Conservation (phyloP, 192 early-diverging fungal species). For the Jimgerdemannia lactiflua region DNA sequence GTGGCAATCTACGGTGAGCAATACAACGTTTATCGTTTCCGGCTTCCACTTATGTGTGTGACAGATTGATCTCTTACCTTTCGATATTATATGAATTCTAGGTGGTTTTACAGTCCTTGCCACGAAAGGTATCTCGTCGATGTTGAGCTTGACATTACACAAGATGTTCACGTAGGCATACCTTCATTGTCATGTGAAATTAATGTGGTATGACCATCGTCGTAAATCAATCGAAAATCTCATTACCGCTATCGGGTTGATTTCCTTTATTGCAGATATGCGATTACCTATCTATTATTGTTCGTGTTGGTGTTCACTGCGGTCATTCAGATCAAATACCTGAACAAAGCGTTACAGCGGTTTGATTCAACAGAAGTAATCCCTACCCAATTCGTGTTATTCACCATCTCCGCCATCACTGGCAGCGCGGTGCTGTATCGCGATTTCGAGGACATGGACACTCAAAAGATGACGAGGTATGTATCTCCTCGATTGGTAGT, state of each 20-base stretch:
- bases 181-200: background rate
- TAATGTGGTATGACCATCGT: background rate
- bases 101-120: conserved; percentile 72
- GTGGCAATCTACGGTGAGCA: conserved; percentile 66
- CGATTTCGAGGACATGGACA: conserved; percentile 56
- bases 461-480: conserved; percentile 34
- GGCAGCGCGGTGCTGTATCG: conserved; percentile 66
- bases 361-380: conserved; percentile 73
- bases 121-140: conserved; percentile 66
- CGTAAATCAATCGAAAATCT: background rate
- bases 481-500: conserved; percentile 12
- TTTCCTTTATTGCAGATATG: conserved; percentile 30
- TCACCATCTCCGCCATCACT: conserved; percentile 67
- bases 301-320: conserved; percentile 58
- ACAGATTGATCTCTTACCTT: no score
- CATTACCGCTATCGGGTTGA: background rate
- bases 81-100: conserved; percentile 7
- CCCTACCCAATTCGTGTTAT: conserved; percentile 76
- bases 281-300: conserved; percentile 61
- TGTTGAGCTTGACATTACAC: conserved; percentile 60
- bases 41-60: no score
- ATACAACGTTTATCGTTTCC: no score
- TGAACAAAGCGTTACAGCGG: conserved; percentile 63
- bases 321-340: conserved; percentile 59
- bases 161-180: conserved; percentile 52